phyloP scores from a whole-genome alignment of 129 eudicot species.

The Pittosporum tobira region DNA sequence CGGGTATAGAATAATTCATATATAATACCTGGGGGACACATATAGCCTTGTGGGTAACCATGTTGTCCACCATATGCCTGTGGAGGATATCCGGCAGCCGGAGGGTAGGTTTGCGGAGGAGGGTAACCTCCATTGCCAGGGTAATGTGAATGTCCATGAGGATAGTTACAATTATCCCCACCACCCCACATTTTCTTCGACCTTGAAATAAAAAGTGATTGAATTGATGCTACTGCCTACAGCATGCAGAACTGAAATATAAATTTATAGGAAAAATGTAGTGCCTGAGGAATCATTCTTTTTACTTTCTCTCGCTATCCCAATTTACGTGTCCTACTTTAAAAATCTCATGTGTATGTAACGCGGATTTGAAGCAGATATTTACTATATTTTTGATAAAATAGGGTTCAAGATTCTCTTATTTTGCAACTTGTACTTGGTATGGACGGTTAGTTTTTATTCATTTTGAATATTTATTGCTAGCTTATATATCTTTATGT shows the following conservation, averaged over 20 bases:
- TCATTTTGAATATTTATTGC: no score
- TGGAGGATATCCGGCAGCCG: constrained; percentile 1
- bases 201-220: background rate
- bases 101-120: constrained; percentile 12
- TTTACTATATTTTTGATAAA: no score
- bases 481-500: no score
- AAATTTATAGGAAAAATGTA: background rate
- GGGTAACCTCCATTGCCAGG: constrained; percentile 9
- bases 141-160: background rate
- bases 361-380: no score
- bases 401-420: no score
- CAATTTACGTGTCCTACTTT: no score
- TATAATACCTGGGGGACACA: constrained; percentile 2
- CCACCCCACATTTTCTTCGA: constrained; percentile 1
- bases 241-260: background rate
- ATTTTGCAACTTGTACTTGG: no score
- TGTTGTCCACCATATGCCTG: background rate
- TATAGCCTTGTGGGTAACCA: constrained; percentile 10
- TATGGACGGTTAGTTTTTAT: no score
- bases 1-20: no score
- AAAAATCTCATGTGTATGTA: no score
- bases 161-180: constrained; percentile 1
- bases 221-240: constrained; percentile 1
- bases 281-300: no score
- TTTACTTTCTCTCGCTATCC: no score